A percentile compares a stretch with the other conserved stretches of the same genome.
phyloP scores from a whole-genome alignment of 1,284 basidiomycete genomes.

The Cryptococcus wingfieldii region DNA sequence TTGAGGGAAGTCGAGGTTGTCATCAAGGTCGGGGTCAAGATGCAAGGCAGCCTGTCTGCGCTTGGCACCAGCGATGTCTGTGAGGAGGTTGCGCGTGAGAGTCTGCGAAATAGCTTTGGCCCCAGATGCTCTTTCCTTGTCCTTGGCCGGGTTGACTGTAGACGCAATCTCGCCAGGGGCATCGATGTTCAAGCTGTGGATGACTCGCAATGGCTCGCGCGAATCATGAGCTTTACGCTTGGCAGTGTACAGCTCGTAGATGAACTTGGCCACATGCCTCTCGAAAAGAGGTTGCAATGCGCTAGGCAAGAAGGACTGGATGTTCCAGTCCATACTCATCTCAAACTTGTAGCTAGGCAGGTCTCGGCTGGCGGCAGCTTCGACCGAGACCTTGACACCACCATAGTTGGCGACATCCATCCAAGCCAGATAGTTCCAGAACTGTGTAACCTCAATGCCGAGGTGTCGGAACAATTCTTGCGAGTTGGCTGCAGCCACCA shows the following conservation, averaged over 20 bases:
- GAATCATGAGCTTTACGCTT: constrained; percentile 59
- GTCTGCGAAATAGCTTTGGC: constrained; percentile 72
- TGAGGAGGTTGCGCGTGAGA: constrained; percentile 77
- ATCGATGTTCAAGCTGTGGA: constrained; percentile 59
- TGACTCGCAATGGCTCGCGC: constrained; percentile 67
- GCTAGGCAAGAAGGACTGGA: constrained; percentile 81
- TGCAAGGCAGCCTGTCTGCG: constrained; percentile 61
- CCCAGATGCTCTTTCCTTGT: constrained; percentile 64
- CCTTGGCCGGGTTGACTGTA: constrained; percentile 63
- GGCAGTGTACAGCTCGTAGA: constrained; percentile 75
- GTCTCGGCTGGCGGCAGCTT: constrained; percentile 40
- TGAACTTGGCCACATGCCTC: constrained; percentile 71
- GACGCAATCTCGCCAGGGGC: constrained; percentile 26
- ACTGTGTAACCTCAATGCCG: constrained; percentile 78
- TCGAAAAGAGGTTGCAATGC: constrained; percentile 78
- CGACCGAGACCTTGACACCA: constrained; percentile 73
- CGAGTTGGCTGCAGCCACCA: constrained; percentile 86
- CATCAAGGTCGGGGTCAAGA: constrained; percentile 55
- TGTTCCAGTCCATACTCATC: constrained; percentile 94
- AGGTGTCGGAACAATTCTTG: constrained; percentile 95
- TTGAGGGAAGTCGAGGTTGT: constrained; percentile 71
- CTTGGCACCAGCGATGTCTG: constrained; percentile 64
- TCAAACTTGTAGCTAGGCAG: constrained; percentile 34
- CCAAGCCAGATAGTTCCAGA: constrained; percentile 92
- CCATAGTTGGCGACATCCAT: constrained; percentile 95